phyloP scores from a whole-genome alignment of 345 rosid species.

The Rhodamnia argentea region DNA sequence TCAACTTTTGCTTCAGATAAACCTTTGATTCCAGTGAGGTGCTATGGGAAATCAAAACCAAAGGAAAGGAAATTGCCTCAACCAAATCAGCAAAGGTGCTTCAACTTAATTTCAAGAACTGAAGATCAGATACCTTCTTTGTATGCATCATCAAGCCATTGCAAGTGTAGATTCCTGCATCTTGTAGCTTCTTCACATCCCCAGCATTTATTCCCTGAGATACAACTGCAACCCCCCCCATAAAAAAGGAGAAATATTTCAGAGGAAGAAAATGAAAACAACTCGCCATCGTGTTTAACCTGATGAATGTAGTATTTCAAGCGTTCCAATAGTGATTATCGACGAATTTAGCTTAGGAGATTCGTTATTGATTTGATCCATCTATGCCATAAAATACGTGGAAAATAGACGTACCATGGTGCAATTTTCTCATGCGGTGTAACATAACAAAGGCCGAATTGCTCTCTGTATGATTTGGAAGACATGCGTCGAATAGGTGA shows the following conservation, averaged over 20 bases:
- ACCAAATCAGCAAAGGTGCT: too few relatives aligned
- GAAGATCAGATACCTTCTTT: too few relatives aligned
- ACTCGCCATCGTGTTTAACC: too few relatives aligned
- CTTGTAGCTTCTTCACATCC: too few relatives aligned
- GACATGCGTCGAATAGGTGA: not conserved
- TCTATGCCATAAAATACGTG: not conserved
- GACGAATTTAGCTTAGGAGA: not conserved
- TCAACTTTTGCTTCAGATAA: constrained; percentile 94
- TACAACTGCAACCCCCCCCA: too few relatives aligned
- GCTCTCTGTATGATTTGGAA: not conserved
- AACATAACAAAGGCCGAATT: not conserved
- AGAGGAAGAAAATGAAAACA: too few relatives aligned
- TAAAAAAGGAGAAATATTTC: too few relatives aligned
- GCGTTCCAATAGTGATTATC: not conserved
- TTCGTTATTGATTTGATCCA: not conserved
- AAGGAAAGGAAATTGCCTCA: too few relatives aligned
- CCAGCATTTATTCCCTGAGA: too few relatives aligned
- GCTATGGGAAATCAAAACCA: constrained; percentile 15
- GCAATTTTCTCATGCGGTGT: not conserved
- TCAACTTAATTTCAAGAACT: too few relatives aligned
- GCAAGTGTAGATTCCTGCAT: too few relatives aligned
- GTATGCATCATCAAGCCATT: too few relatives aligned
- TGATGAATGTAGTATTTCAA: constrained; percentile 1
- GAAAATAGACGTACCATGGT: not conserved
- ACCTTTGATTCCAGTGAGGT: constrained; percentile 91